Base-by-base conservation (phyloP, 140 eudicot genomes). In the Ambrosia hybrid region DNA sequence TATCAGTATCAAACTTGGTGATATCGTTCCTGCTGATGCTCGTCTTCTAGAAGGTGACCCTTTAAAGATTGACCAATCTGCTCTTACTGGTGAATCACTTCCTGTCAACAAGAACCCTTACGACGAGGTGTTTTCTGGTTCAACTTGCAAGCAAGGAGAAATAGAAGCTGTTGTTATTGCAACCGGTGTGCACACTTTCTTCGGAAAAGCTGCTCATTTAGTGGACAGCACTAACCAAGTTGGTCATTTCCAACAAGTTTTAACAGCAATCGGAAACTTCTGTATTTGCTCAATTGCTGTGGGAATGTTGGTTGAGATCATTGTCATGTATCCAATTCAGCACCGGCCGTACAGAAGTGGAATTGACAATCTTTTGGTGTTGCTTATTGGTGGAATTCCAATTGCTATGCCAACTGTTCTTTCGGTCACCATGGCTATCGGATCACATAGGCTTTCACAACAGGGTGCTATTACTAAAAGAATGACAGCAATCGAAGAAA, bases 401-500 rank as follows among this genome's bases (percentile, higher is more conserved):
- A 91, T 91, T 56, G 97, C 97, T 9, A 91, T 91, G 97, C 97
- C 97, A 2, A 88, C 97, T 1, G 97, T 91, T 17, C 76, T 91
- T 37, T 91, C 97, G 2, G 97, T 91, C n/a, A 91, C 97, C 17
- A 88, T 91, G 85, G 97, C 97, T 45, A 91, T 91, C 71, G 97
- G 97, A 38, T 91, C 97, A 34, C 97, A 91, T 46, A 80, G 89
- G 65, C 96, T 91, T 2, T 86, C 97, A n/a, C 91, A 86, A 63
- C 97, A 91, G 75, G 97, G 97, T 57, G 97, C 97, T 0, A 91
- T 91, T 53, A 91, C 97, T 12, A 91, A 91, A 57, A 81, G 97
- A 74, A 91, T 91, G 97, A 91, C 97, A n/a, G 97, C 97, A 3
- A 91, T 91, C 37, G 97, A 91, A 82, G 97, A 91, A 70, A 88